Base-by-base conservation (phyloP, 2,329 filamentous ascomycete genomes). In the Neoarthrinium moseri region DNA sequence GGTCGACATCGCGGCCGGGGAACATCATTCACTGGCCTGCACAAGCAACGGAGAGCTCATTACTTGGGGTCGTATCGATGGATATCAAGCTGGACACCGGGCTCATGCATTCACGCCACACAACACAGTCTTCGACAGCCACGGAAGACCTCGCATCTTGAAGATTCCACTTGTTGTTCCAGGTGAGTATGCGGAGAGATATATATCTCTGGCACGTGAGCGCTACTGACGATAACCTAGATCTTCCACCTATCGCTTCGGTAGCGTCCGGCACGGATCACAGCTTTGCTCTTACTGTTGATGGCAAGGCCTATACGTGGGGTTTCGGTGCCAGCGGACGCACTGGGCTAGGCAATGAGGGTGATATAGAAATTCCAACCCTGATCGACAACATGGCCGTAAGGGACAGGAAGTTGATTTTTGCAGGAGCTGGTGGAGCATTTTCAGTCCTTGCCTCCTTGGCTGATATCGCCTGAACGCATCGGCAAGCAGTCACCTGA, bases 51-150 rank as follows among this genome's bases (percentile, higher is more conserved):
- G 72, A 2, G 50, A 70, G 43, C 65, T 75, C 7, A 57, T 76
- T 3, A 66, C 70, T 34, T 76, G 70, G 70, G 73, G 73, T 39
- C 68, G 73, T 30, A 61, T 72, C 11, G 72, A 76, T 48, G 68
- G 65, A 11, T 60, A 72, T 50, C 75, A 80, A 56, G 67, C 74
- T 23, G 84, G 84, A 43, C 64, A 87, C 20, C 77, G n/a, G n/a
- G n/a, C n/a, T n/a, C n/a, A n/a, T n/a, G n/a, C n/a, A n/a, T n/a
- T n/a, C n/a, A n/a, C n/a, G n/a, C n/a, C n/a, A n/a, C n/a, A n/a
- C n/a, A n/a, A n/a, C n/a, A n/a, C n/a, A n/a, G n/a, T n/a, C n/a
- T n/a, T 29, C 26, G 26, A 29, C n/a, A 7, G 26, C 26, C 26
- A 29, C 26, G 26, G n/a, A 8, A 29, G n/a, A 29, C 26, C 26